phyloP scores from a whole-genome alignment of 352 stramenopile species.

The Pythium myriotylum region DNA sequence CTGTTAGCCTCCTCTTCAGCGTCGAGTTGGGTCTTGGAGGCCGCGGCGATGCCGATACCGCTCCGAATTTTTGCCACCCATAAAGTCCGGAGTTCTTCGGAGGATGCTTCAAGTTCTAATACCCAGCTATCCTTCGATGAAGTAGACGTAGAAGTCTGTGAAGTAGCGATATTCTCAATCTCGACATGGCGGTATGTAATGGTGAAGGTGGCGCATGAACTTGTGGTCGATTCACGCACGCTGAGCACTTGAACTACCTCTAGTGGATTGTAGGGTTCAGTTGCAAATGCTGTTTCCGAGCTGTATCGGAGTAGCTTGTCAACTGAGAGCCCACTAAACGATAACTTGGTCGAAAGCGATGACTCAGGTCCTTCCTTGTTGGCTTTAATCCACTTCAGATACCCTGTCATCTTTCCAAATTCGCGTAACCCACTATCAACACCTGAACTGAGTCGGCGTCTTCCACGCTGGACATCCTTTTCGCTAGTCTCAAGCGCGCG shows the following conservation, averaged over 20 bases:
- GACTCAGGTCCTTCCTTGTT: not conserved
- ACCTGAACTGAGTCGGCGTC: slow-evolving; percentile 20
- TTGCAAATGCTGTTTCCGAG: slow-evolving; percentile 43
- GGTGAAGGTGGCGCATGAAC: not conserved
- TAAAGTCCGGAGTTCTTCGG: slow-evolving; percentile 45
- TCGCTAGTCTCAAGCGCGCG: slow-evolving; percentile 13
- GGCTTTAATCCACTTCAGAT: slow-evolving; percentile 37
- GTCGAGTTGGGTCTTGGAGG: slow-evolving; percentile 4
- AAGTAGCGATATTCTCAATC: not conserved
- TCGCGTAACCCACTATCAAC: slow-evolving; percentile 40
- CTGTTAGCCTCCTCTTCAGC: not conserved
- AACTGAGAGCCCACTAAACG: slow-evolving; percentile 51
- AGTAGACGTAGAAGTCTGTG: slow-evolving; percentile 1
- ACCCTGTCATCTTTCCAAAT: slow-evolving; percentile 46
- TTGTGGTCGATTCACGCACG: not conserved
- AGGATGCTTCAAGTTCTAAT: slow-evolving; percentile 41
- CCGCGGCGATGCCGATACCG: slow-evolving; percentile 32
- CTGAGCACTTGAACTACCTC: slow-evolving; percentile 41
- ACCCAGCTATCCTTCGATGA: not conserved
- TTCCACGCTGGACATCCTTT: not conserved
- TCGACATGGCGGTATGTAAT: slow-evolving; percentile 8
- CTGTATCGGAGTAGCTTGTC: slow-evolving; percentile 58
- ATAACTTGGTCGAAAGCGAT: not conserved
- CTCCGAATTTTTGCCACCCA: slow-evolving; percentile 64
- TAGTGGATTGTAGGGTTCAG: slow-evolving; percentile 37